Base-by-base conservation (phyloP, 108 stramenopile genomes). In the Cyclotella atomus region DNA sequence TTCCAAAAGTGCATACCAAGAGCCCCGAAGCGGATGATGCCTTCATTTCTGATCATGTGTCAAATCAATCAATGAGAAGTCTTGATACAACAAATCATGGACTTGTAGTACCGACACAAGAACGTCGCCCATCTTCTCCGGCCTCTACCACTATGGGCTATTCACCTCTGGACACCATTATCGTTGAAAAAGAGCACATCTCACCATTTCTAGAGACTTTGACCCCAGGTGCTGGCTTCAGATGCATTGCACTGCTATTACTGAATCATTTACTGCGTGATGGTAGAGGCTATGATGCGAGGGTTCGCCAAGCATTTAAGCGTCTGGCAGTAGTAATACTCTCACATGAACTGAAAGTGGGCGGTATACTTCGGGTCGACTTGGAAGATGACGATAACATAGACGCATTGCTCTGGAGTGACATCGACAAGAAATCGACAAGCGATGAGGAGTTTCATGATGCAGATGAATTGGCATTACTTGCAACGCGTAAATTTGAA, bases 401-500 rank as follows among this genome's bases (percentile, higher is more conserved):
- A 49, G 76, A 77, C 47, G 61, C 54, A 34, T 30, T 65, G 53
- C 9, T 70, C 15, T 46, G 62, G 62, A 41, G 63, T 9, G 62
- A 65, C 50, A 17, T 33, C 3, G 29, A 35, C 10, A 25, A 24
- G 52, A 59, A 25, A 20, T 21, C 21, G 21, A 20, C 59, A 35
- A 61, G 17, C 43, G 55, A 28, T 0, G 72, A 65, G 15, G 61
- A 59, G 27, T 73, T 68, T n/a, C 23, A 68, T 43, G 76, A 76
- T 63, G 64, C 59, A 2, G 63, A 76, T 21, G 75, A 55, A 21
- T 62, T 80, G 45, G 61, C 87, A 23, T 60, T 68, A 25, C 76
- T 85, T 38, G 93, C 93, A 0, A 84, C 91, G 17, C 85, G 93
- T 19, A 91, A 90, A 61, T 94, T 91, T 72, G 93, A 94, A 79